Conservation (phyloP, 331 rosid genomes). For the Pyracantha coccinea region DNA sequence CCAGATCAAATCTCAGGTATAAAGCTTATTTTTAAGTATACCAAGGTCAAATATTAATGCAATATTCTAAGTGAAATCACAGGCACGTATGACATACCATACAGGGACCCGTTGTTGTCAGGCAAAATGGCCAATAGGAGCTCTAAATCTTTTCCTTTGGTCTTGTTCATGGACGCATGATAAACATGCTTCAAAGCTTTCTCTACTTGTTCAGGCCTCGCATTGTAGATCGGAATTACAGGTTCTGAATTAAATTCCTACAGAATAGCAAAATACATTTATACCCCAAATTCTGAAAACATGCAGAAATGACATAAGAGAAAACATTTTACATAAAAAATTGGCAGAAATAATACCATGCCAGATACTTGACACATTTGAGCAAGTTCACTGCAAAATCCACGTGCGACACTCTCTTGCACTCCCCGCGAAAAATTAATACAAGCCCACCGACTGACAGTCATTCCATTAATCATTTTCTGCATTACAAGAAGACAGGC, state of each 20-base stretch:
- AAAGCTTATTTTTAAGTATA: neutral
- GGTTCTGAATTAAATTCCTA: slow-evolving; percentile 86
- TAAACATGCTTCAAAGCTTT: slow-evolving; percentile 86
- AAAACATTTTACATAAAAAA: neutral
- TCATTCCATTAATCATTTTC: slow-evolving; percentile 99
- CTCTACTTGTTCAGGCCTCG: slow-evolving; percentile 95
- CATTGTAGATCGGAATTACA: slow-evolving; percentile 82
- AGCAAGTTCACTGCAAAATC: slow-evolving; percentile 86
- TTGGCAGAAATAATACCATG: slow-evolving; percentile 44
- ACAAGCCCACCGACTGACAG: slow-evolving; percentile 97
- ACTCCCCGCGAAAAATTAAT: slow-evolving; percentile 87
- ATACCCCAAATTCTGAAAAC: neutral
- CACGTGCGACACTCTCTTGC: slow-evolving; percentile 88
- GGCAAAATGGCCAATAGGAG: slow-evolving; percentile 88
- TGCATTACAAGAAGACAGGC: slow-evolving; percentile 28
- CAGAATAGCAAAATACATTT: slow-evolving; percentile 1
- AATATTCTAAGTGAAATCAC: neutral
- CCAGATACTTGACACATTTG: slow-evolving; percentile 99
- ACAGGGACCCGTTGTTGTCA: slow-evolving; percentile 89
- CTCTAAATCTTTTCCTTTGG: slow-evolving; percentile 90
- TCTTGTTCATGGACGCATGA: slow-evolving; percentile 74
- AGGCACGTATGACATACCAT: slow-evolving; percentile 39
- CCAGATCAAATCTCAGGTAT: neutral
- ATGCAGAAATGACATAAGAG: neutral
- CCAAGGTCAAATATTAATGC: neutral